Evolutionary conservation across 1,284 basidiomycete species (phyloP), one percentile per base, ranked within the genome.

Genomic region (Flammula alnicola): DNA sequence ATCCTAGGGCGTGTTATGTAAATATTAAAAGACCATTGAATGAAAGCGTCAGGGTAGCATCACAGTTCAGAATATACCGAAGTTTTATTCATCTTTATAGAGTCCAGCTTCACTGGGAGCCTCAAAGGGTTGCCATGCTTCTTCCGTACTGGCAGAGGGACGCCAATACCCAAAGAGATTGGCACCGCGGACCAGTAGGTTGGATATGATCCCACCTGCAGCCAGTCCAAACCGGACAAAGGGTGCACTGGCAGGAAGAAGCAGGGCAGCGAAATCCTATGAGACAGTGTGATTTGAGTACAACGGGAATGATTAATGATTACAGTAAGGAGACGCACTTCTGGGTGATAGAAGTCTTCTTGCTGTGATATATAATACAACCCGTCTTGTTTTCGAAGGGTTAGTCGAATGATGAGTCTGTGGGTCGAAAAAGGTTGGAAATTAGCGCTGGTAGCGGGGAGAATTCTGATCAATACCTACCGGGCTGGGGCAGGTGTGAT

Each of bases 321-420:
- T 12, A n/a, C 22, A 20, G 31, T 5, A 14, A 16, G 35, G 9
- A 16, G 19, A 66, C 68, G 25, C 55, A 82, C 83, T 48, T 81
- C 79, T 0, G 81, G 74, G 56, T 84, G 80, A 61, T 82, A 85
- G 57, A 81, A 83, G 57, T 85, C 81, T 56, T 84, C 82, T 55
- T 85, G 82, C 44, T 70, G 67, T 1, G 70, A 61, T 45, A 85
- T 84, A 48, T 79, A 75, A 60, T 75, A 75, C 2, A 76, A 58
- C 1, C 67, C 72, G 25, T 73, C 63, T 32, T 67, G 59, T 53
- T 72, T 64, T 31, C 67, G 68, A 4, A 85, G 71, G 3, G 68
- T 73, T 30, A 84, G 56, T 43, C 76, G 74, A 10, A 77, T 73
- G 22, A 82, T 45, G 5, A 82, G 66, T n/a, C 74, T 76, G 39